These are phyloP conservation scores for Lipomyces spencermartinsiae DNA, from an alignment of 805 yeast genomes.

Conservation along the genomic window DNA sequence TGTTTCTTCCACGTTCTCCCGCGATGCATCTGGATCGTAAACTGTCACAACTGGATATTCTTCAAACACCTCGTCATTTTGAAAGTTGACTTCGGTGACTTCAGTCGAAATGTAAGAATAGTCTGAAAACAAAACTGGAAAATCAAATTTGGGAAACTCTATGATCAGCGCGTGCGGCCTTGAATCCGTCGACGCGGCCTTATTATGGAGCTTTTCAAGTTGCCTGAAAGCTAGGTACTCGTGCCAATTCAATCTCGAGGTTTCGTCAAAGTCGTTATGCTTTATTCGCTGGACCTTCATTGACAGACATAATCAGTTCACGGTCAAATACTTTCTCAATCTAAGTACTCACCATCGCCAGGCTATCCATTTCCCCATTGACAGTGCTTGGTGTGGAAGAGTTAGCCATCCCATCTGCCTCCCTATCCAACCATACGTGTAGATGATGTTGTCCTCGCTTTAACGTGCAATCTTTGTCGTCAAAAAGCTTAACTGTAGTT, in stretches of 20 bases:
- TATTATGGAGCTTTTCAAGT: slow-evolving; percentile 52
- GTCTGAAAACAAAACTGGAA: slow-evolving; percentile 75
- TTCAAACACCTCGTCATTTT: slow-evolving; percentile 19
- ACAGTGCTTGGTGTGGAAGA: slow-evolving; percentile 42
- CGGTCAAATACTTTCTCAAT: neutral
- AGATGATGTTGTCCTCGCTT: slow-evolving; percentile 74
- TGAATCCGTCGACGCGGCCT: slow-evolving; percentile 20
- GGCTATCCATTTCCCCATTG: slow-evolving; percentile 51
- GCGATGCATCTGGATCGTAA: slow-evolving; percentile 72
- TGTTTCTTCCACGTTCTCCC: slow-evolving; percentile 83
- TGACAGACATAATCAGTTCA: neutral
- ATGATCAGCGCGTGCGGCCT: slow-evolving; percentile 52
- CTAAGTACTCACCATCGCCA: slow-evolving; percentile 50
- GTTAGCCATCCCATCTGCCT: slow-evolving; percentile 45
- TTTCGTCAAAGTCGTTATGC: slow-evolving; percentile 71
- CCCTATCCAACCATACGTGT: slow-evolving; percentile 51
- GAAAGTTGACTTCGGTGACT: slow-evolving; percentile 9
- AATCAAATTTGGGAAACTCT: slow-evolving; percentile 69
- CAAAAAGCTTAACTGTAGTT: slow-evolving; percentile 66
- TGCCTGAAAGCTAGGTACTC: slow-evolving; percentile 67
- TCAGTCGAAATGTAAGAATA: slow-evolving; percentile 48
- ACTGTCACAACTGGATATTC: slow-evolving; percentile 47
- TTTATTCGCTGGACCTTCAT: slow-evolving; percentile 44
- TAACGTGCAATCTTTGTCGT: slow-evolving; percentile 60
- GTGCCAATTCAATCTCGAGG: slow-evolving; percentile 70